Evolutionary conservation across 2,329 filamentous ascomycete species (phyloP), one percentile per base, ranked within the genome.

Genomic region (Ceratocystis lukuohia): DNA sequence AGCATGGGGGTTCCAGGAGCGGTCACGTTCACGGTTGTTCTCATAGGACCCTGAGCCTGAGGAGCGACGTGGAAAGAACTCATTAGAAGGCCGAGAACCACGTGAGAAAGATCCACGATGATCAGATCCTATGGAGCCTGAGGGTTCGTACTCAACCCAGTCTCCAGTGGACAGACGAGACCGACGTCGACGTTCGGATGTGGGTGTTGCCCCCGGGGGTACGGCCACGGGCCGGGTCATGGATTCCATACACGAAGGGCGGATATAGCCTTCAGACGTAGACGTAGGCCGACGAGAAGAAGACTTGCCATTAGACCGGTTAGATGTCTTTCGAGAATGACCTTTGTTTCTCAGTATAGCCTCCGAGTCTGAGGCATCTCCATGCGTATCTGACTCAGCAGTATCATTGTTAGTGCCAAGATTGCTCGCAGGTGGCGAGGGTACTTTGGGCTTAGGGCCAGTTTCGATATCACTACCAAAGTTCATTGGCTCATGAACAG

Each of bases 111-210:
- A 68, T 17, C 64, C 66, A 5, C 64, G 66, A 20, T 62, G 48
- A 41, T 68, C 64, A 17, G 66, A 68, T 10, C 64, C 64, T 2
- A 65, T 48, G 33, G 66, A 68, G 15, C 66, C 64, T 17, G 57
- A 22, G 17, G 25, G 48, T 7, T 65, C 66, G 25, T 22, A 28
- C 0, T 62, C 62, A 15, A 10, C 41, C 53, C 64, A 65, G 2
- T 67, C 66, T 20, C 62, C 45, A n/a, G 50, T 50, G 22, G 63
- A 65, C 8, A 46, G 59, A 22, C 66, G 64, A 17, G 66, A 48
- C 44, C 63, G 64, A 12, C 66, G 66, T 37, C 12, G 22, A 10
- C 66, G 48, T 20, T 68, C 57, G 45, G 37, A 44, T 25, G 64
- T 68, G 20, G 66, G 62, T n/a, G 62, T 65, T 37, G 41, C n/a